phyloP scores from a whole-genome alignment of 1,139 yeast genomes.

The Suhomyces chickasaworum region DNA sequence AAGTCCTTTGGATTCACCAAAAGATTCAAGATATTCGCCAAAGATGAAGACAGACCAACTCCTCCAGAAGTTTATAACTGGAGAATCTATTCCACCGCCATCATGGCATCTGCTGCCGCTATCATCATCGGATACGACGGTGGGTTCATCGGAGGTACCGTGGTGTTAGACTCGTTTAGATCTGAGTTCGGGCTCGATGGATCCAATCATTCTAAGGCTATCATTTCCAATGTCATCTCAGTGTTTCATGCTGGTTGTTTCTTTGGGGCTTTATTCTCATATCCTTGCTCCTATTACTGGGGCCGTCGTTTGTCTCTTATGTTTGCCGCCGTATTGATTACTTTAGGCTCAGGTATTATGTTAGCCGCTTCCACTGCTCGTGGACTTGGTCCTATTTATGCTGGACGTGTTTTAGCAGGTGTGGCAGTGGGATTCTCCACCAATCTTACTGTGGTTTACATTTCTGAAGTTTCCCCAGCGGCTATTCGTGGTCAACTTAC shows the following conservation, averaged over 20 bases:
- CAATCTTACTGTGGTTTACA: constrained; percentile 44
- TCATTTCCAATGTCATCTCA: constrained; percentile 42
- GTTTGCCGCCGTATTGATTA: constrained; percentile 36
- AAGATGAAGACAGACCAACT: constrained; percentile 42
- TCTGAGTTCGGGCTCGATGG: constrained; percentile 38
- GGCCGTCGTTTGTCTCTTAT: constrained; percentile 43
- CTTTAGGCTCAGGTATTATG: constrained; percentile 45
- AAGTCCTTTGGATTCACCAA: neutral
- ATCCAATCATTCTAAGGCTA: constrained; percentile 24
- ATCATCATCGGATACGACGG: constrained; percentile 46
- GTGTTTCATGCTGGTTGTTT: constrained; percentile 51
- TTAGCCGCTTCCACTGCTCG: constrained; percentile 32
- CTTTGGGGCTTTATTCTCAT: constrained; percentile 47
- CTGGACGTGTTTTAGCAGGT: constrained; percentile 45
- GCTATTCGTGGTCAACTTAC: constrained; percentile 44
- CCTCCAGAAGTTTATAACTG: constrained; percentile 43
- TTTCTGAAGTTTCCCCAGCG: constrained; percentile 45
- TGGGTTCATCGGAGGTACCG: constrained; percentile 48
- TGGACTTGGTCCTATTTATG: constrained; percentile 45
- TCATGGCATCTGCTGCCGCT: constrained; percentile 45
- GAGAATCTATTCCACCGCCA: constrained; percentile 38
- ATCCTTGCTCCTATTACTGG: constrained; percentile 40
- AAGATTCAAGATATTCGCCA: constrained; percentile 27
- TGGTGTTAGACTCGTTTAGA: constrained; percentile 39
- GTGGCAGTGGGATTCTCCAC: constrained; percentile 45